Evolutionary conservation across 257 asterid species (phyloP), one percentile per base, ranked within the genome.

Genomic region (Ilex asprella): DNA sequence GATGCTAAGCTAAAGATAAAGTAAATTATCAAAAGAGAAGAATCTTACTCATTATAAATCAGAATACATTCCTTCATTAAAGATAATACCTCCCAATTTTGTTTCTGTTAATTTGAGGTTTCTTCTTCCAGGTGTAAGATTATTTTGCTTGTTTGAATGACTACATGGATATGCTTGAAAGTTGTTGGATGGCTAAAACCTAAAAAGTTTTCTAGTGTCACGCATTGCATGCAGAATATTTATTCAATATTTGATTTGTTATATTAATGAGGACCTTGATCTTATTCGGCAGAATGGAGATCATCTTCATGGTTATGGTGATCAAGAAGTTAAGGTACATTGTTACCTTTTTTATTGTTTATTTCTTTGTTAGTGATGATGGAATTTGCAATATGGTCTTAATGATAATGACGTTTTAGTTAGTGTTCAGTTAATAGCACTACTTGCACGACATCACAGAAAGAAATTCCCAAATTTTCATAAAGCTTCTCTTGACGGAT

Each of bases 391-490:
- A 39, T 52, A 47, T 52, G 49, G 27, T 64, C 53, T 58, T 31
- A 55, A 68, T 72, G 51, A 62, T 66, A 59, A 71, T 62, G 50
- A 66, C 67, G 50, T 27, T 63, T 67, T 55, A n/a, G 67, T 57
- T 56, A 55, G 59, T 63, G 73, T 82, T 76, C 90, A 88, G 96
- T 69, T 86, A 57, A 78, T 84, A 49, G 95, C 87, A 71, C 60
- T 80, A 78, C 95, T 86, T 2, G 94, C 75, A 76, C 76, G 86
- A 71, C 79, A 84, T 76, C 97, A 89, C 56, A 71, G 86, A 64
- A 86, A 84, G 78, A 86, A 86, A 70, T 61, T 81, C 41, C 91
- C 91, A 30, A 84, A 76, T 71, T 29, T 65, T n/a, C 73, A 69
- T 69, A 47, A 54, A 47, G 43, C 43, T 50, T 78, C 66, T 61